Conservation (phyloP, 176 grass and related monocot species). For the Oryza meridionalis region DNA sequence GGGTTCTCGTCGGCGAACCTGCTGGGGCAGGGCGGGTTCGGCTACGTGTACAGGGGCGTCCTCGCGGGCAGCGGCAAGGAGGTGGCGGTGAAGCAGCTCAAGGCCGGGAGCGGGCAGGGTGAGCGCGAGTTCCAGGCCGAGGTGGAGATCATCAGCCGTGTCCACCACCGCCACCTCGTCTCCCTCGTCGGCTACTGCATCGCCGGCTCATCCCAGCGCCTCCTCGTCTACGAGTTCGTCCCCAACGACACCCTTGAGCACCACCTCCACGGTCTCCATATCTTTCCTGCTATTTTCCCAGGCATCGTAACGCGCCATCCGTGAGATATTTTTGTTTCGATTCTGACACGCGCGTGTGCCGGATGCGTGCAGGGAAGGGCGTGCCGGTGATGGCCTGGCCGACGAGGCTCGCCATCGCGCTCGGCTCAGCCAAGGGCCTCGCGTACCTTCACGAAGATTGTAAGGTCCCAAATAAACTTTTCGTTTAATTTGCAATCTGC, state of each 20-base stretch:
- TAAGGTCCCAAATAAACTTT: constrained; percentile 35
- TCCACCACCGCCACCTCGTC: constrained; percentile 96
- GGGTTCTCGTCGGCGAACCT: constrained; percentile 69
- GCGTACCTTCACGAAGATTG: constrained; percentile 99
- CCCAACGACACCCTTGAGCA: constrained; percentile 80
- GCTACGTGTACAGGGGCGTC: constrained; percentile 81
- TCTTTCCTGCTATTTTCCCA: neutral
- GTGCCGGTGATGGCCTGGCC: constrained; percentile 74
- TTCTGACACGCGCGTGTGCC: neutral
- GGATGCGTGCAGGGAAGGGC: constrained; percentile 49
- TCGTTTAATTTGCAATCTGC: neutral
- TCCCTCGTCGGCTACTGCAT: constrained; percentile 96
- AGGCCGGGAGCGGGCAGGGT: constrained; percentile 90
- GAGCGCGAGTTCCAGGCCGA: constrained; percentile 99
- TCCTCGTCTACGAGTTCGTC: constrained; percentile 95
- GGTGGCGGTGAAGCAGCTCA: constrained; percentile 93
- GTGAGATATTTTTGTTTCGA: neutral
- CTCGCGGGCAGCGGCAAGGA: constrained; percentile 78
- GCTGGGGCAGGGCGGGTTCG: constrained; percentile 92
- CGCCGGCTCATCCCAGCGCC: constrained; percentile 58
- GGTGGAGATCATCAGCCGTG: constrained; percentile 98
- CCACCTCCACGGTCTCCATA: constrained; percentile 66
- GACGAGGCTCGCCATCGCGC: constrained; percentile 77
- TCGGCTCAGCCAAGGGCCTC: constrained; percentile 91
- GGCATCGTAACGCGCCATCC: neutral